A percentile compares a stretch with the other conserved stretches of the same genome.
Conservation (phyloP, 768 basidiomycete species). For the Candolleomyces aberdarensis region DNA sequence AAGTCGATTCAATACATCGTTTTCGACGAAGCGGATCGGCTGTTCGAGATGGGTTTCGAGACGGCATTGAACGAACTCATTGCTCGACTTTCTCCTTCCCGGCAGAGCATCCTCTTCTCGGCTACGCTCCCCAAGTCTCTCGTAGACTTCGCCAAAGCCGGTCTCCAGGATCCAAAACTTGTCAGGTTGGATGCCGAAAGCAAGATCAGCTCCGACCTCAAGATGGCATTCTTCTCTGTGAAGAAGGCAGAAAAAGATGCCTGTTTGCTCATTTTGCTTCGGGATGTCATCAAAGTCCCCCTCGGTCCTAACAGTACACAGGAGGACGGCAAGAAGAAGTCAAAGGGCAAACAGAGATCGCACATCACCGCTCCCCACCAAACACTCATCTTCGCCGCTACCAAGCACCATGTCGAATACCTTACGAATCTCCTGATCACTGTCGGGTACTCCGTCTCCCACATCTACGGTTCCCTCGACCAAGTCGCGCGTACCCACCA, state of each 20-base stretch:
- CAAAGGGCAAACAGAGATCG: slow-evolving; percentile 47
- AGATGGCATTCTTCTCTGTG: slow-evolving; percentile 91
- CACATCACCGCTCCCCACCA: slow-evolving; percentile 72
- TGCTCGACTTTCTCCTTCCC: slow-evolving; percentile 76
- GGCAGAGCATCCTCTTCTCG: slow-evolving; percentile 94
- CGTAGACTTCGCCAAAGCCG: slow-evolving; percentile 98
- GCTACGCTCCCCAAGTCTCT: slow-evolving; percentile 95
- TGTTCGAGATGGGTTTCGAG: slow-evolving; percentile 98
- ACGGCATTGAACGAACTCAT: slow-evolving; percentile 90
- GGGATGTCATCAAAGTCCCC: slow-evolving; percentile 86
- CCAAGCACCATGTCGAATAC: slow-evolving; percentile 99
- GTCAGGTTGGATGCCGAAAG: slow-evolving; percentile 95
- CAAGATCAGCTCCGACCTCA: slow-evolving; percentile 91
- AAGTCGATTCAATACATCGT: slow-evolving; percentile 86
- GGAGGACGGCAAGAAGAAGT: slow-evolving; percentile 25
- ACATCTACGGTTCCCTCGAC: slow-evolving; percentile 94
- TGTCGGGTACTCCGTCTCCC: slow-evolving; percentile 85
- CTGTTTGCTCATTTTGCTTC: slow-evolving; percentile 75
- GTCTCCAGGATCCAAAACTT: slow-evolving; percentile 88
- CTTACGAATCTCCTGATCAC: slow-evolving; percentile 71
- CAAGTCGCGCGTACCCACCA: slow-evolving; percentile 86
- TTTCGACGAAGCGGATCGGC: slow-evolving; percentile 96
- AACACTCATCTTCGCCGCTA: slow-evolving; percentile 92
- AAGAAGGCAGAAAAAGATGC: slow-evolving; percentile 95
- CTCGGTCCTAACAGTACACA: slow-evolving; percentile 36